These are phyloP conservation scores for Trypanosoma platydactyli DNA, from an alignment of 208 protist species.

Conservation along the genomic window DNA sequence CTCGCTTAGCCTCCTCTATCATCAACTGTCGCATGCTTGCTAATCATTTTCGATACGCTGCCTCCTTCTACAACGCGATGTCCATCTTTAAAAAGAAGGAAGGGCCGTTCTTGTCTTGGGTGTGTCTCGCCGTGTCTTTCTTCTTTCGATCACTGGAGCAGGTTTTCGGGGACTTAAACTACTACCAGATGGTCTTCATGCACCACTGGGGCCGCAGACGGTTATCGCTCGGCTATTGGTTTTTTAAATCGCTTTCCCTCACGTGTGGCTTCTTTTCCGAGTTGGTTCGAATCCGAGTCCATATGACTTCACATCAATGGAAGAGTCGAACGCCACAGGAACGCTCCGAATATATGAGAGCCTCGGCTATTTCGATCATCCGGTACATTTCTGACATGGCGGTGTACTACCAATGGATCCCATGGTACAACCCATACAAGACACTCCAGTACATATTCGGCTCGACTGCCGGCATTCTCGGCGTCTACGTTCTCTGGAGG, in stretches of 20 bases:
- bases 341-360: slow-evolving; percentile 35
- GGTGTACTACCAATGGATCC: slow-evolving; percentile 91
- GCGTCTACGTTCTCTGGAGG: slow-evolving; percentile 78
- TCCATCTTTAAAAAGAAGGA: slow-evolving; percentile 27
- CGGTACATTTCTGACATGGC: slow-evolving; percentile 86
- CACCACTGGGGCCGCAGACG: slow-evolving; percentile 61
- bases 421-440: slow-evolving; percentile 70
- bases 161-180: slow-evolving; percentile 79
- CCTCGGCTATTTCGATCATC: slow-evolving; percentile 53
- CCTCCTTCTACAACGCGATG: slow-evolving; percentile 42
- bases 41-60: slow-evolving; percentile 65
- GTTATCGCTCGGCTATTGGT: slow-evolving; percentile 80
- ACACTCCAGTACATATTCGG: slow-evolving; percentile 71
- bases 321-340: slow-evolving; percentile 16
- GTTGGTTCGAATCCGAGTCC: slow-evolving; percentile 28
- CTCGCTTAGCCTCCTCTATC: slow-evolving; percentile 54
- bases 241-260: slow-evolving; percentile 89
- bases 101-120: slow-evolving; percentile 40
- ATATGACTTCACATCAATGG: slow-evolving; percentile 17
- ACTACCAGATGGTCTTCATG: slow-evolving; percentile 83
- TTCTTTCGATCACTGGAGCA: slow-evolving; percentile 80
- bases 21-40: slow-evolving; percentile 89
- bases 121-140: slow-evolving; percentile 53
- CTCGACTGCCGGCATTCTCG: slow-evolving; percentile 65
- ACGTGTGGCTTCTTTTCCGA: slow-evolving; percentile 67